Conservation (phyloP, 2,329 filamentous ascomycete species). For the Westerdykella aurantiaca region DNA sequence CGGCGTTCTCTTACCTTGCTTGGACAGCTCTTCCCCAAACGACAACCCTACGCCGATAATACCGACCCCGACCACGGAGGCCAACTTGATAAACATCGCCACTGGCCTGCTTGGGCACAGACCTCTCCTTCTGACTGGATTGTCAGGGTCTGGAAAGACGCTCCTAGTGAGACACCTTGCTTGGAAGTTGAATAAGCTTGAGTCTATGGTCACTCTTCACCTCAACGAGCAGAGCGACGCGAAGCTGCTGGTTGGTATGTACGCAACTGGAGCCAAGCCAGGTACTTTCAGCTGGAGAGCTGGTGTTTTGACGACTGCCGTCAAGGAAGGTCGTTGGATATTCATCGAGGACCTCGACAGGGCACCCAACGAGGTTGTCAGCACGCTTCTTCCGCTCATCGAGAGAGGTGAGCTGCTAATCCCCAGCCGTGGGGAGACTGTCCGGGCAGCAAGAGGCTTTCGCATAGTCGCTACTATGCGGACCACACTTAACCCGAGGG, state of each 20-base stretch:
- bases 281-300: conserved; percentile 90
- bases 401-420: conserved; percentile 88
- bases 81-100: conserved; percentile 67
- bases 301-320: conserved; percentile 88
- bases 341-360: conserved; percentile 95
- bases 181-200: conserved; percentile 68
- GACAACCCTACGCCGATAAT: conserved; percentile 30
- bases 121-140: conserved; percentile 74
- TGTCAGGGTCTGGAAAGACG: conserved; percentile 87
- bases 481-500: conserved; percentile 58
- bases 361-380: conserved; percentile 90
- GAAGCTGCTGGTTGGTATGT: conserved; percentile 91
- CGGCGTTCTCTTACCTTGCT: conserved; percentile 36
- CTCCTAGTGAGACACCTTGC: conserved; percentile 78
- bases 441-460: conserved; percentile 79
- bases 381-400: conserved; percentile 84
- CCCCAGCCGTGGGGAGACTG: conserved; percentile 77
- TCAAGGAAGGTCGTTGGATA: conserved; percentile 91
- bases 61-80: conserved; percentile 66
- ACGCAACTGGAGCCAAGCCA: conserved; percentile 80
- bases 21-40: conserved; percentile 25
- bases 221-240: conserved; percentile 98
- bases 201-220: conserved; percentile 86
- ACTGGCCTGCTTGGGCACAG: conserved; percentile 59
- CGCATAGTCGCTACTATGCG: conserved; percentile 88